Percentiles rank a stretch among this genome's conserved stretches.
Evolutionary conservation across 2,329 filamentous ascomycete genomes (phyloP).

Genomic region (Sporothrix protearum): DNA sequence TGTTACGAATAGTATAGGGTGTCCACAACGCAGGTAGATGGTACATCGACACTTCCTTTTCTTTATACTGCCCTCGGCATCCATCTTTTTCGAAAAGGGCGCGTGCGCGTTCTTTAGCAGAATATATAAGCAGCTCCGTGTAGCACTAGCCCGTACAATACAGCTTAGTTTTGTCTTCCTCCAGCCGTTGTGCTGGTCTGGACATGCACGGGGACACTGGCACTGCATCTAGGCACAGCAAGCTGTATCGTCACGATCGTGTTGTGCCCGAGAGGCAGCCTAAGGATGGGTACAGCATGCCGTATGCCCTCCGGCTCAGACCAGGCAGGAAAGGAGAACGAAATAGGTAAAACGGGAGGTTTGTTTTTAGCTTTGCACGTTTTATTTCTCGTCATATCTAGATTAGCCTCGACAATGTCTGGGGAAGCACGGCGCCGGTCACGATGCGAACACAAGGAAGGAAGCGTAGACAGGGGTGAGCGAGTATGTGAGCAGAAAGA

Average conservation of each 20-base stretch:
- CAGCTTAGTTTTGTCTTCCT: not conserved
- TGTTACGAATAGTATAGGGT: not conserved
- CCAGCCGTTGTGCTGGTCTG: not conserved
- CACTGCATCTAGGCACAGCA: not conserved
- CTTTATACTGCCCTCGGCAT: not conserved
- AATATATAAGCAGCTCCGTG: not conserved
- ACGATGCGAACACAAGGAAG: constrained; percentile 12
- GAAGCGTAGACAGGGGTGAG: constrained; percentile 5
- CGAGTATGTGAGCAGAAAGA: not conserved
- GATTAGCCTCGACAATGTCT: not conserved
- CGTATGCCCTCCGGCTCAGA: not conserved
- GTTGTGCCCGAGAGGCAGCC: not conserved
- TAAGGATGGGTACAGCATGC: not conserved
- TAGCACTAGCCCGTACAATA: no score
- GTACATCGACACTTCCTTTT: not conserved
- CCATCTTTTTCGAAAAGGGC: not conserved
- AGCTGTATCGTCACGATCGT: not conserved
- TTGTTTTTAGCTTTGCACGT: not conserved
- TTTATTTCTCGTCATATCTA: not conserved
- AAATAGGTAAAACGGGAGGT: not conserved
- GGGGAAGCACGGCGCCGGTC: not conserved
- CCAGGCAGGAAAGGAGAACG: not conserved
- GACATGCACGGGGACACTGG: not conserved
- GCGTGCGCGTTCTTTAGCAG: not conserved
- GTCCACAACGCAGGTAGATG: not conserved